Percentiles rank a stretch among this genome's conserved stretches.
phyloP scores from a whole-genome alignment of 371 early-diverging fungal species.

The Syncephalastrum contaminatum region DNA sequence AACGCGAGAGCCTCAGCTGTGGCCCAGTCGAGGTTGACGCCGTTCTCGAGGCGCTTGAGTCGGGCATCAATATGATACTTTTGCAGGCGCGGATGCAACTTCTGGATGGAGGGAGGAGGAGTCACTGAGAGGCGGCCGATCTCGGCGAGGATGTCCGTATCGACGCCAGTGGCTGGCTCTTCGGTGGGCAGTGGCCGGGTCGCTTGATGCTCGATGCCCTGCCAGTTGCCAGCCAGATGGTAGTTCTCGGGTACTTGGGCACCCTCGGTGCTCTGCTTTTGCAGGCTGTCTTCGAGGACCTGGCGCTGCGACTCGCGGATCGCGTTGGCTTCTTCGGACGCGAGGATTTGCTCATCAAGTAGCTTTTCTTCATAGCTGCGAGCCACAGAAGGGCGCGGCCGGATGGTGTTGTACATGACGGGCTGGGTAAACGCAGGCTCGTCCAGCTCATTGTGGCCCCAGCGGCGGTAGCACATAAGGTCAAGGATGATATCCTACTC shows the following conservation, averaged over 20 bases:
- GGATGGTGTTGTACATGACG: conserved; percentile 91
- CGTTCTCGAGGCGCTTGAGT: conserved; percentile 65
- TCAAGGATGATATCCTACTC: conserved; percentile 83
- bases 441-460: conserved; percentile 98
- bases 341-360: conserved; percentile 36
- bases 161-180: conserved; percentile 59
- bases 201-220: conserved; percentile 46
- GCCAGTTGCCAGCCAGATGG: conserved; percentile 74
- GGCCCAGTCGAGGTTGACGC: conserved; percentile 90
- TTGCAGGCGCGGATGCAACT: conserved; percentile 80
- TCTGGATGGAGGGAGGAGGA: conserved; percentile 56
- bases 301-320: conserved; percentile 56
- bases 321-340: conserved; percentile 41
- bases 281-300: conserved; percentile 58
- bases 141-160: conserved; percentile 50
- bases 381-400: conserved; percentile 80
- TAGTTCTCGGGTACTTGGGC: conserved; percentile 29
- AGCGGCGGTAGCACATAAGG: conserved; percentile 89
- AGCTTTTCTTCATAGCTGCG: conserved; percentile 76
- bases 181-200: conserved; percentile 3
- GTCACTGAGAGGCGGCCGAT: conserved; percentile 78
- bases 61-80: conserved; percentile 91
- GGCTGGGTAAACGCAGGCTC: conserved; percentile 98
- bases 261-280: conserved; percentile 51
- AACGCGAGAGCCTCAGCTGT: conserved; percentile 95